Evolutionary conservation across 768 basidiomycete species (phyloP).

Genomic region (Hericium coralloides): DNA sequence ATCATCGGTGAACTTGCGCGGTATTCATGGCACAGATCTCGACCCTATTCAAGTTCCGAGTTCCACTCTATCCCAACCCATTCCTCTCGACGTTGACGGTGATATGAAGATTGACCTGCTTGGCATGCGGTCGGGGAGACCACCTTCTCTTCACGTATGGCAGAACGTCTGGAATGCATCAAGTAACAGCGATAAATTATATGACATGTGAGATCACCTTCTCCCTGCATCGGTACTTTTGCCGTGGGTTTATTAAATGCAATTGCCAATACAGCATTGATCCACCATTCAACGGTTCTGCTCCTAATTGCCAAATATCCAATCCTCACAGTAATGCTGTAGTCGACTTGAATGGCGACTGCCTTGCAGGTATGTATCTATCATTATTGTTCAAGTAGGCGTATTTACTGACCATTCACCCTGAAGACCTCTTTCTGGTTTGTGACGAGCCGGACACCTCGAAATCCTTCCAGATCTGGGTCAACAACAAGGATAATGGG

Average conservation of each 20-base stretch:
- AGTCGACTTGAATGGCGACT: constrained; percentile 92
- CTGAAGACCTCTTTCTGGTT: constrained; percentile 79
- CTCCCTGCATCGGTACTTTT: too few relatives aligned
- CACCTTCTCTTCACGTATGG: constrained; percentile 57
- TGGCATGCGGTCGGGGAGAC: constrained; percentile 37
- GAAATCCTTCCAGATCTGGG: constrained; percentile 84
- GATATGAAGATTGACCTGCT: constrained; percentile 87
- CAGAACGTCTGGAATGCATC: constrained; percentile 70
- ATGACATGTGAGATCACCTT: constrained; percentile 44
- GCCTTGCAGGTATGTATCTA: constrained; percentile 64
- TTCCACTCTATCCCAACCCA: constrained; percentile 71
- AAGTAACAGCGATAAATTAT: constrained; percentile 40
- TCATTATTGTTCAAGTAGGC: not conserved
- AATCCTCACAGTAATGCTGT: constrained; percentile 93
- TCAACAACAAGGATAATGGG: constrained; percentile 71
- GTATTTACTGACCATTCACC: not conserved
- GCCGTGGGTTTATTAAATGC: not conserved
- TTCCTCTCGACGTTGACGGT: constrained; percentile 80
- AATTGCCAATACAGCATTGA: constrained; percentile 20
- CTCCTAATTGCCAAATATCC: constrained; percentile 59
- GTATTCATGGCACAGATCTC: constrained; percentile 11
- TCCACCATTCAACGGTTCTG: constrained; percentile 45
- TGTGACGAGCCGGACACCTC: constrained; percentile 51
- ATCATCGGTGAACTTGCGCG: not conserved
- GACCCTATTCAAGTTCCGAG: constrained; percentile 43